phyloP scores from a whole-genome alignment of 108 stramenopile genomes.

The Nitzschia putrida region DNA sequence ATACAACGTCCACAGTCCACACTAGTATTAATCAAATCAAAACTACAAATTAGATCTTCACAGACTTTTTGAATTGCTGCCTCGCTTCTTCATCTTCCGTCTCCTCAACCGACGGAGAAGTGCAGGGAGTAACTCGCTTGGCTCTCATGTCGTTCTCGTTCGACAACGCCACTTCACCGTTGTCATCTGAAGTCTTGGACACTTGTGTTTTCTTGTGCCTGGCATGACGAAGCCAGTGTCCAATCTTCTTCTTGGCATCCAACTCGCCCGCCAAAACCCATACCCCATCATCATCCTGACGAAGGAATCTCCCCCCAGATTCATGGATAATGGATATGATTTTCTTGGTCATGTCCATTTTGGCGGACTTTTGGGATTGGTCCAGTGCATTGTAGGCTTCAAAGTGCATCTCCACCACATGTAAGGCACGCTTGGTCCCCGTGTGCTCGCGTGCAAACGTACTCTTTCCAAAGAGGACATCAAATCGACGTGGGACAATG shows the following conservation, averaged over 20 bases:
- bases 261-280: background rate
- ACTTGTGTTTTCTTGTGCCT: too few relatives aligned
- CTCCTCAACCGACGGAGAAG: background rate
- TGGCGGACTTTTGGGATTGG: background rate
- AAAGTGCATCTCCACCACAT: background rate
- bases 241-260: conserved; percentile 9
- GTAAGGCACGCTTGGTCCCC: conserved; percentile 1
- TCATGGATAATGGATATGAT: conserved; percentile 4
- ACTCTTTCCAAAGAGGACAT: conserved; percentile 16
- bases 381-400: background rate
- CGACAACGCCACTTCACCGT: too few relatives aligned
- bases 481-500: conserved; percentile 2
- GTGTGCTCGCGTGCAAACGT: background rate
- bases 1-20: too few relatives aligned
- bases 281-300: background rate
- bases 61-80: too few relatives aligned
- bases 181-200: too few relatives aligned
- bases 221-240: background rate
- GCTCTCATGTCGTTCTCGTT: background rate
- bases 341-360: background rate
- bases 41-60: too few relatives aligned
- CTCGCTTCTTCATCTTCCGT: too few relatives aligned
- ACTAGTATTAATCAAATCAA: too few relatives aligned
- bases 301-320: conserved; percentile 13
- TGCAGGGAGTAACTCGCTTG: background rate